Conservation (phyloP, 2,329 filamentous ascomycete genomes). For the Paecilomyces variotii region DNA sequence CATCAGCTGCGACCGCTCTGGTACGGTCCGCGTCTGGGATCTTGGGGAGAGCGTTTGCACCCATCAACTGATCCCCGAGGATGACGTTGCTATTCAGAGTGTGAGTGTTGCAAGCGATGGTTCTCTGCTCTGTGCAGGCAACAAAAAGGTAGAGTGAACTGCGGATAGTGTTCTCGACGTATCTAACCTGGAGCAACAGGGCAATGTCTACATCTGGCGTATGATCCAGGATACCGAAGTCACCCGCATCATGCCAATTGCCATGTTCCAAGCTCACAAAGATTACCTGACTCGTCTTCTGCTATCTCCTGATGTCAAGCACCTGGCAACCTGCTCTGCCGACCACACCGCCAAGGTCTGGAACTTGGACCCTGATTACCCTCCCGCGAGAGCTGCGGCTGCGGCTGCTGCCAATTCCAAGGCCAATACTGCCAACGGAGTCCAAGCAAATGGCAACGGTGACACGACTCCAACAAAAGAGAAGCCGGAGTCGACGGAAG, state of each 20-base stretch:
- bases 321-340: conserved; percentile 86
- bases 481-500: background rate
- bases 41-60: conserved; percentile 94
- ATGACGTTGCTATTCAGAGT: conserved; percentile 86
- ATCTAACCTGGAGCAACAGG: conserved; percentile 44
- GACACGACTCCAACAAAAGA: conserved; percentile 1
- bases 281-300: conserved; percentile 90
- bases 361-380: conserved; percentile 68
- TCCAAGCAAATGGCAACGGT: conserved; percentile 4
- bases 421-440: conserved; percentile 4
- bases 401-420: conserved; percentile 14
- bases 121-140: conserved; percentile 83
- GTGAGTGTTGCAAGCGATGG: conserved; percentile 95
- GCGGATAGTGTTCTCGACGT: background rate
- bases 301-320: conserved; percentile 86
- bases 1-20: conserved; percentile 88
- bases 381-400: conserved; percentile 17
- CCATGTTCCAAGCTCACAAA: conserved; percentile 81
- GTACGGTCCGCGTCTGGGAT: conserved; percentile 93
- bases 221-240: conserved; percentile 76
- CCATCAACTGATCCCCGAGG: conserved; percentile 91
- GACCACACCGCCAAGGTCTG: conserved; percentile 96
- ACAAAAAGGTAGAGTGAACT: conserved; percentile 62
- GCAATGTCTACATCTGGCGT: conserved; percentile 95
- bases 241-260: conserved; percentile 77